phyloP scores from a whole-genome alignment of 768 basidiomycete genomes.

The Podaxis rugospora region DNA sequence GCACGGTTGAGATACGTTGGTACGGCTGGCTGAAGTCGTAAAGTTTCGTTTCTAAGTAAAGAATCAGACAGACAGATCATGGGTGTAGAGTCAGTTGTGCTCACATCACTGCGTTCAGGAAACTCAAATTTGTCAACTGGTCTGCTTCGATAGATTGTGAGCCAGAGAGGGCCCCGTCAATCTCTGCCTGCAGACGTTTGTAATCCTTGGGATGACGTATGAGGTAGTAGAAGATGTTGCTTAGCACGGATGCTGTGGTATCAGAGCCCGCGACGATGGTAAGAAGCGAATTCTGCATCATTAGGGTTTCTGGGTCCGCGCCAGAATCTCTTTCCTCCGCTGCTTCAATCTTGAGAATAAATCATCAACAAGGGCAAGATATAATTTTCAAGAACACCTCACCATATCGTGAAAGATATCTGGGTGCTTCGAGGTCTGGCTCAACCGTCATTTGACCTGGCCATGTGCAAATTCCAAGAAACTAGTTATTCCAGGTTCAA shows the following conservation, averaged over 20 bases:
- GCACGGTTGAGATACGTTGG: not conserved
- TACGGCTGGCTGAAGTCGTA: not conserved
- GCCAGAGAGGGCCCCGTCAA: conserved; percentile 17
- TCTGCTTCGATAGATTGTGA: conserved; percentile 15
- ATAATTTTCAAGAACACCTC: not conserved
- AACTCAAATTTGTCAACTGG: conserved; percentile 19
- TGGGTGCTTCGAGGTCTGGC: not conserved
- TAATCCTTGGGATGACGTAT: conserved; percentile 19
- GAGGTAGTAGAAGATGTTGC: conserved; percentile 23
- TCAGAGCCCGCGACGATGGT: not conserved
- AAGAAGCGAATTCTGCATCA: not conserved
- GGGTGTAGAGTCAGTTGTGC: conserved; percentile 2
- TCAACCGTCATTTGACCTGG: not conserved
- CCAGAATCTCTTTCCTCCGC: not conserved
- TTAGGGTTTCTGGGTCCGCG: not conserved
- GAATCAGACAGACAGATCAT: not conserved
- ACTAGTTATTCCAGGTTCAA: not conserved
- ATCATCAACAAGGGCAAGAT: not conserved
- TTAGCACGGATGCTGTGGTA: not conserved
- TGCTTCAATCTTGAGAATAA: not conserved
- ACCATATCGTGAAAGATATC: not conserved
- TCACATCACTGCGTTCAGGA: conserved; percentile 33
- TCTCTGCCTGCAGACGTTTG: conserved; percentile 20
- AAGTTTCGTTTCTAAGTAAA: not conserved
- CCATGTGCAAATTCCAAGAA: not conserved